Percentiles rank a stretch among this genome's conserved stretches.
These are phyloP conservation scores for Sporormia fimetaria DNA, from an alignment of 495 filamentous ascomycete species.

Conservation along the genomic window DNA sequence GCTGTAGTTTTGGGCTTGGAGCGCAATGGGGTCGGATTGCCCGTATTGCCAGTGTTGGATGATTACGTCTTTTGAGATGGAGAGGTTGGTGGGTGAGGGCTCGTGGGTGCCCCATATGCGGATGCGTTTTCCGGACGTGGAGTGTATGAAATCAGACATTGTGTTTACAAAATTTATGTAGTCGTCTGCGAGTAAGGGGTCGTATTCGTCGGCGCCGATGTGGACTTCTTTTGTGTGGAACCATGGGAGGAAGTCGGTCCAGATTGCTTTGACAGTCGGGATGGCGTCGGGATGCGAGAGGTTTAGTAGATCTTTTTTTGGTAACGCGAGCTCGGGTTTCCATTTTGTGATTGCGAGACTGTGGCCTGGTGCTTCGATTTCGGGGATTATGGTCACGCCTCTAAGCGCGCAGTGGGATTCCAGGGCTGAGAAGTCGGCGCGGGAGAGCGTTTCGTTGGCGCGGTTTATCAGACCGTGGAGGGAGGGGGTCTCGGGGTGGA, in stretches of 20 bases:
- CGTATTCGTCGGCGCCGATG: constrained; percentile 48
- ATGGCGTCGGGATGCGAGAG: constrained; percentile 44
- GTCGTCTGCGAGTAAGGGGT: constrained; percentile 38
- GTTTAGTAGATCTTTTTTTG: constrained; percentile 42
- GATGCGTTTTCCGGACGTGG: constrained; percentile 36
- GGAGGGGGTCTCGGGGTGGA: constrained; percentile 34
- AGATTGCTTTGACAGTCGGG: constrained; percentile 43
- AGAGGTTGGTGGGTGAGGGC: constrained; percentile 32
- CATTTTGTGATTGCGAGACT: constrained; percentile 44
- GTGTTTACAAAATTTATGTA: constrained; percentile 47
- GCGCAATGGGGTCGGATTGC: constrained; percentile 41
- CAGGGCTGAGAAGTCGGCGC: constrained; percentile 40
- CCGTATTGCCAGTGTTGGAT: constrained; percentile 50
- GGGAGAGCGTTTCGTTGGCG: constrained; percentile 39
- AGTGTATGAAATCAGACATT: constrained; percentile 37
- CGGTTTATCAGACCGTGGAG: constrained; percentile 38
- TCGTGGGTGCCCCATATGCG: constrained; percentile 47
- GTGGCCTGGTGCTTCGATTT: constrained; percentile 47
- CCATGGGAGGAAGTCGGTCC: constrained; percentile 46
- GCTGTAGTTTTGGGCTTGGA: constrained; percentile 35
- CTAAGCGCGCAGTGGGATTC: constrained; percentile 42
- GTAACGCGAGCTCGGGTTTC: constrained; percentile 44
- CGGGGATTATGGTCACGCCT: constrained; percentile 44
- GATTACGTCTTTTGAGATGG: constrained; percentile 36
- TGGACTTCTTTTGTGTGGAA: constrained; percentile 47